A percentile compares a stretch with the other conserved stretches of the same genome.
Conservation (phyloP, 2,329 filamentous ascomycete species). For the Pyrenochaeta sp. region DNA sequence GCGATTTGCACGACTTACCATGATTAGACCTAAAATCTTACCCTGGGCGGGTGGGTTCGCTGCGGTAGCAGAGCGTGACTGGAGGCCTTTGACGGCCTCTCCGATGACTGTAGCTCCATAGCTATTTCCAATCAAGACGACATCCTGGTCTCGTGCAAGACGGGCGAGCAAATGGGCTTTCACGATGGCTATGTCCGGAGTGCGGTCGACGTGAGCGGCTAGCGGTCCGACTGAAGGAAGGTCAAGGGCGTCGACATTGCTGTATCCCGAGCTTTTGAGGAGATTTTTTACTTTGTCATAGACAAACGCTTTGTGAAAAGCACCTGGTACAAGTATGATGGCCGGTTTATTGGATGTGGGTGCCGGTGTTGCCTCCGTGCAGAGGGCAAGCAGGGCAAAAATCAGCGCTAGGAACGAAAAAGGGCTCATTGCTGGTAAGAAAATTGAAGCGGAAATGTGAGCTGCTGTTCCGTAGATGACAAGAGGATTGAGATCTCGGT, state of each 20-base stretch:
- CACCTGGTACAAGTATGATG: conserved; percentile 18
- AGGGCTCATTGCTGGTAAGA: conserved; percentile 2
- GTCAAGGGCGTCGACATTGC: conserved; percentile 17
- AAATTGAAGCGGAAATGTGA: not conserved
- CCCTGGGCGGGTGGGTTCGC: conserved; percentile 5
- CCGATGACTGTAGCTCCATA: conserved; percentile 38
- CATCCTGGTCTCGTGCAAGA: conserved; percentile 23
- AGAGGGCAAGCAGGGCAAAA: not conserved
- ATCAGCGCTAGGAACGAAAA: not conserved
- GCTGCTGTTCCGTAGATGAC: not conserved
- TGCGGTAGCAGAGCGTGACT: not conserved
- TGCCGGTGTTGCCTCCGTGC: not conserved
- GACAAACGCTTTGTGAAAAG: conserved; percentile 31
- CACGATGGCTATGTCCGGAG: conserved; percentile 27
- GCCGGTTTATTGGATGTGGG: conserved; percentile 7
- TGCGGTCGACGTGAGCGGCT: conserved; percentile 12
- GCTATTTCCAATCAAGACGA: conserved; percentile 39
- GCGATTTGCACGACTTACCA: conserved; percentile 2
- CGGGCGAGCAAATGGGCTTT: conserved; percentile 14
- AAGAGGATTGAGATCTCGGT: not conserved
- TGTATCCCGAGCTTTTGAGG: conserved; percentile 24
- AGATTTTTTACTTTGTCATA: conserved; percentile 24
- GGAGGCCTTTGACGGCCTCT: conserved; percentile 32
- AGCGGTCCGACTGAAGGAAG: conserved; percentile 32
- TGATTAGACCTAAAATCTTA: conserved; percentile 27